phyloP scores from a whole-genome alignment of 495 filamentous ascomycete species.

The Hypoxylon lienhwacheense region DNA sequence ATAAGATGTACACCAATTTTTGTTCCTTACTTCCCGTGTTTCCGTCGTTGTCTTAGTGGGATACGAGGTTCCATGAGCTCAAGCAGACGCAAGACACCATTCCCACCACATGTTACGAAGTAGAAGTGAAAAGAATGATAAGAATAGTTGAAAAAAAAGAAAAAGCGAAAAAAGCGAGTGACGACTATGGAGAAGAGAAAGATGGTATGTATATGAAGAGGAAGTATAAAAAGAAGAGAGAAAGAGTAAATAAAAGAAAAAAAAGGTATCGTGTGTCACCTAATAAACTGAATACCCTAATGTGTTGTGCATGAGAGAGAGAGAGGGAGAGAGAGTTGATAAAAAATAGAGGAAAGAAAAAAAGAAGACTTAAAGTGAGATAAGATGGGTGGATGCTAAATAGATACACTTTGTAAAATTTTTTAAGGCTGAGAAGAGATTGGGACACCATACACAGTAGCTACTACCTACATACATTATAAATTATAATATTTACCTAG shows the following conservation, averaged over 20 bases:
- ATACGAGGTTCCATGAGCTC: conserved; percentile 21
- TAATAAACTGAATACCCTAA: no score
- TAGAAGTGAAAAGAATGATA: conserved; percentile 11
- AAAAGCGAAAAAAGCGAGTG: neutral
- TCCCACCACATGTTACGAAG: conserved; percentile 4
- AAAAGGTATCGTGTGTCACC: no score
- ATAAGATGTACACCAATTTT: conserved; percentile 11
- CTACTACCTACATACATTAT: conserved; percentile 1
- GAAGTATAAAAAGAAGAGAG: neutral
- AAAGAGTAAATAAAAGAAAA: neutral
- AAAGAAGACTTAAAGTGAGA: neutral
- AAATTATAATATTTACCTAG: neutral
- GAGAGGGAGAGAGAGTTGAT: no score
- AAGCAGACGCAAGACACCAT: conserved; percentile 6
- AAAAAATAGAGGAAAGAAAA: neutral
- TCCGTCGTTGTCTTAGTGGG: conserved; percentile 9
- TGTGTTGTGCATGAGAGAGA: no score
- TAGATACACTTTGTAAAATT: conserved; percentile 18
- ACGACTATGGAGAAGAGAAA: neutral
- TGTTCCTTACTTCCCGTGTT: conserved; percentile 22
- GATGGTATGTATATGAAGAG: conserved; percentile 6
- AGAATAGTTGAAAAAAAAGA: conserved; percentile 1
- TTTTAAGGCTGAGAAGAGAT: conserved; percentile 30
- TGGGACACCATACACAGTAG: no score
- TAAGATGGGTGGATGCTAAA: conserved; percentile 5